Conservation (phyloP, 2,329 filamentous ascomycete species). For the Monascus ruber region DNA sequence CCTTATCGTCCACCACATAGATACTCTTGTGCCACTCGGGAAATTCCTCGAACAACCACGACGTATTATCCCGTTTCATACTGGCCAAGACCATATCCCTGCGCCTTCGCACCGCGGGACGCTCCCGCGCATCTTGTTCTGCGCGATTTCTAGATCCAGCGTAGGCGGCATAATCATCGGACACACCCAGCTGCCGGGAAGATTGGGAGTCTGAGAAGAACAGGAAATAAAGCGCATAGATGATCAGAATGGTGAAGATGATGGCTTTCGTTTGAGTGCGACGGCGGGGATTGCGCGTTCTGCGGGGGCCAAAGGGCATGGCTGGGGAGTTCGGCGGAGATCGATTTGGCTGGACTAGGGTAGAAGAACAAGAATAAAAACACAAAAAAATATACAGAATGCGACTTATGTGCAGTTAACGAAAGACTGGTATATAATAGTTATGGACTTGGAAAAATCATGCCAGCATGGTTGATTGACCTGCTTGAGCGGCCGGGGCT, state of each 20-base stretch:
- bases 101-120: conserved; percentile 1
- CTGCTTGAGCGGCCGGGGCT: too few species aligned
- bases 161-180: conserved; percentile 3
- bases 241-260: conserved; percentile 20
- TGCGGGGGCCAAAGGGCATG: conserved; percentile 24
- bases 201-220: conserved; percentile 16
- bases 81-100: conserved; percentile 30
- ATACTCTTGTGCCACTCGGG: conserved; percentile 42
- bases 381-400: too few species aligned
- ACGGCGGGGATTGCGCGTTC: conserved; percentile 22
- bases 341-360: too few species aligned
- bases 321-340: neutral
- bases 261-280: conserved; percentile 24
- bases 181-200: conserved; percentile 2
- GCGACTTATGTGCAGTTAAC: too few species aligned
- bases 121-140: conserved; percentile 4
- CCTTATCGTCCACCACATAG: conserved; percentile 43
- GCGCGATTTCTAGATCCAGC: conserved; percentile 6
- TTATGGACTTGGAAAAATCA: too few species aligned
- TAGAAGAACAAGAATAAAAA: too few species aligned
- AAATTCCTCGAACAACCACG: conserved; percentile 28
- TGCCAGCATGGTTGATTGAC: too few species aligned
- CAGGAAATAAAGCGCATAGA: conserved; percentile 21
- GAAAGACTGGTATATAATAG: too few species aligned
- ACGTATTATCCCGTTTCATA: conserved; percentile 27